A percentile compares a stretch with the other conserved stretches of the same genome.
Conservation (phyloP, 2,329 filamentous ascomycete species). For the Xylariales sp. region DNA sequence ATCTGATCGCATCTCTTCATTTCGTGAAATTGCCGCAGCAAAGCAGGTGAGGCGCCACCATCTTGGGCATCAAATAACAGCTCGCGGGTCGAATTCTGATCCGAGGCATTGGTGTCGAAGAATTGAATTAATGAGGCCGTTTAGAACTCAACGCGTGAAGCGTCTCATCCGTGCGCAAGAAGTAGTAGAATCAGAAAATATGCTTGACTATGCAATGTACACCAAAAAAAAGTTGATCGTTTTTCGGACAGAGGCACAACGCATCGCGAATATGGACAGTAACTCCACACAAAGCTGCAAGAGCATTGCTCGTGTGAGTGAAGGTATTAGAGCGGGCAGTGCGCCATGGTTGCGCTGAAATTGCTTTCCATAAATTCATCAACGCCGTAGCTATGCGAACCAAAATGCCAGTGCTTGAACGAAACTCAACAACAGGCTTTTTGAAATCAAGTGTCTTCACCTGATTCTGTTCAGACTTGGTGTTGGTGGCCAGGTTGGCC, state of each 20-base stretch:
- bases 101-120: constrained; percentile 9
- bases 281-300: too few species aligned
- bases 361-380: constrained; percentile 14
- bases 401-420: neutral
- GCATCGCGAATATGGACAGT: constrained; percentile 3
- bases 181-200: too few species aligned
- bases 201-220: constrained; percentile 23
- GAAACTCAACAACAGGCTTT: constrained; percentile 10
- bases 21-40: constrained; percentile 1
- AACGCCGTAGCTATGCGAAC: constrained; percentile 36
- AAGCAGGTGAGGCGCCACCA: constrained; percentile 3
- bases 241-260: constrained; percentile 9
- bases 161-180: too few species aligned
- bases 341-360: too few species aligned
- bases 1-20: constrained; percentile 6
- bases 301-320: too few species aligned
- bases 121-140: constrained; percentile 23
- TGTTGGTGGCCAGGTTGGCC: constrained; percentile 19
- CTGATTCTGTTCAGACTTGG: too few species aligned
- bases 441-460: too few species aligned
- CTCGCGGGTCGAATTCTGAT: constrained; percentile 4
- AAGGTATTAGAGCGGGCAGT: too few species aligned
- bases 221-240: constrained; percentile 18
- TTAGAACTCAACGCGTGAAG: constrained; percentile 27
- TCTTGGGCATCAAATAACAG: constrained; percentile 2